These are phyloP conservation scores for Chlorella sp. DNA, from an alignment of 139 green algal genomes.

Conservation along the genomic window DNA sequence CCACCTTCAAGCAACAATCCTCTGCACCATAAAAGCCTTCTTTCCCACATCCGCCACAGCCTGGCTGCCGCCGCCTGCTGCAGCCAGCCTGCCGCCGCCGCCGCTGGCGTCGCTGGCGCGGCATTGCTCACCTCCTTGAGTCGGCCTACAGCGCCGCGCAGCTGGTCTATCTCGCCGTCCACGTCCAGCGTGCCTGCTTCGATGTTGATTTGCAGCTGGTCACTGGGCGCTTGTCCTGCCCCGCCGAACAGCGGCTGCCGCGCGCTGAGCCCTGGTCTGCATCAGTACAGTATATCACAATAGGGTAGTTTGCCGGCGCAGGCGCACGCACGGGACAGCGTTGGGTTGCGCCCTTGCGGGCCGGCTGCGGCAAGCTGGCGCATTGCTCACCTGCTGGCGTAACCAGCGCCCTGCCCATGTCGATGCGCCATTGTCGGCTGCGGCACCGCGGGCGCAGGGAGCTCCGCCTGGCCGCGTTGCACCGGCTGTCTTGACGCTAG, in stretches of 20 bases:
- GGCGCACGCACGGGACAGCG: too few species aligned
- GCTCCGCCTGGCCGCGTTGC: not conserved
- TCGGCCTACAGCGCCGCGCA: slow-evolving; percentile 43
- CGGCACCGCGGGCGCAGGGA: not conserved
- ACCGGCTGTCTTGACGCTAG: too few species aligned
- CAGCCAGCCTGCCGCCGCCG: too few species aligned
- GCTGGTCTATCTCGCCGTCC: slow-evolving; percentile 52
- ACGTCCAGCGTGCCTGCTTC: slow-evolving; percentile 39
- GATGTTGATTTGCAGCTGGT: slow-evolving; percentile 41
- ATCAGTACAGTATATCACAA: not conserved
- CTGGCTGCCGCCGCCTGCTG: too few species aligned
- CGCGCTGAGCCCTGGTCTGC: slow-evolving; percentile 24
- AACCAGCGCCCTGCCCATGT: not conserved
- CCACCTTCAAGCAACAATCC: too few species aligned
- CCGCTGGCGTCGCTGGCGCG: too few species aligned
- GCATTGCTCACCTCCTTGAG: slow-evolving; percentile 48
- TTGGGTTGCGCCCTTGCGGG: not conserved
- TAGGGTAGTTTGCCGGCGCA: too few species aligned
- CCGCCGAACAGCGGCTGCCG: slow-evolving; percentile 38
- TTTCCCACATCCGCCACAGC: too few species aligned
- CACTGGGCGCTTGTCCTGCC: not conserved
- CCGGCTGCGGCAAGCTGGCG: not conserved
- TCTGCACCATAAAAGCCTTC: too few species aligned
- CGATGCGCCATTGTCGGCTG: not conserved
- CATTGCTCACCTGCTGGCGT: not conserved